Conservation (phyloP, 192 early-diverging fungal species). For the Hyaloraphidium curvatum region DNA sequence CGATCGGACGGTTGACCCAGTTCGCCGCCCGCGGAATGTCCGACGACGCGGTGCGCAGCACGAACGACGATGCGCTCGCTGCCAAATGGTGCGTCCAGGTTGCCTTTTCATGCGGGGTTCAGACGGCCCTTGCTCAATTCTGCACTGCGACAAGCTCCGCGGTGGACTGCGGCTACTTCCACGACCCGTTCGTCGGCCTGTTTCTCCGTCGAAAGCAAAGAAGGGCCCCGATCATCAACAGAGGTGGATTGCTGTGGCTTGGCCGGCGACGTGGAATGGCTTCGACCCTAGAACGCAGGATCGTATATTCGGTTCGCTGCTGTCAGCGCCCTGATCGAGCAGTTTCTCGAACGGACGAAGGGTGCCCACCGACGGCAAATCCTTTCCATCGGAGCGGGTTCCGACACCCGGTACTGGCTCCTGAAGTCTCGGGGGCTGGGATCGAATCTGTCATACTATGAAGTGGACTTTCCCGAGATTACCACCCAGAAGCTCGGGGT, state of each 20-base stretch:
- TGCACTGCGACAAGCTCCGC: slow-evolving; percentile 41
- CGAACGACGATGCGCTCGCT: slow-evolving; percentile 77
- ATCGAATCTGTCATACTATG: slow-evolving; percentile 37
- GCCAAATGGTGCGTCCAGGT: slow-evolving; percentile 46
- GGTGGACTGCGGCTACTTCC: slow-evolving; percentile 55
- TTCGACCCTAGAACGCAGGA: slow-evolving; percentile 20
- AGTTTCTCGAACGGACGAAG: slow-evolving; percentile 30
- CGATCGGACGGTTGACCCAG: too few relatives aligned
- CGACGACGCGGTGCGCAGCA: slow-evolving; percentile 61
- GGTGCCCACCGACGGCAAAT: neutral
- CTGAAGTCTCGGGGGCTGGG: slow-evolving; percentile 29
- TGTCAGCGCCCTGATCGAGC: slow-evolving; percentile 38
- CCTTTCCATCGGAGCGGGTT: slow-evolving; percentile 56
- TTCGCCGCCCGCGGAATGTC: too few relatives aligned
- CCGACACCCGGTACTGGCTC: slow-evolving; percentile 78
- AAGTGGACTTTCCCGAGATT: slow-evolving; percentile 82
- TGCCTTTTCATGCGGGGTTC: neutral
- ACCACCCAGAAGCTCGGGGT: slow-evolving; percentile 54
- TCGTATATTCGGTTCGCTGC: slow-evolving; percentile 54
- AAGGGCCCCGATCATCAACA: slow-evolving; percentile 80
- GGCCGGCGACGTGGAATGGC: neutral
- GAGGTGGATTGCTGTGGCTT: slow-evolving; percentile 27
- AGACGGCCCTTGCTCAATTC: neutral
- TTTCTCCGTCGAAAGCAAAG: slow-evolving; percentile 53
- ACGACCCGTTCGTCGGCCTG: slow-evolving; percentile 36